These are phyloP conservation scores for Sechiopsis laciniata DNA, from an alignment of 306 rosid species.

Conservation along the genomic window DNA sequence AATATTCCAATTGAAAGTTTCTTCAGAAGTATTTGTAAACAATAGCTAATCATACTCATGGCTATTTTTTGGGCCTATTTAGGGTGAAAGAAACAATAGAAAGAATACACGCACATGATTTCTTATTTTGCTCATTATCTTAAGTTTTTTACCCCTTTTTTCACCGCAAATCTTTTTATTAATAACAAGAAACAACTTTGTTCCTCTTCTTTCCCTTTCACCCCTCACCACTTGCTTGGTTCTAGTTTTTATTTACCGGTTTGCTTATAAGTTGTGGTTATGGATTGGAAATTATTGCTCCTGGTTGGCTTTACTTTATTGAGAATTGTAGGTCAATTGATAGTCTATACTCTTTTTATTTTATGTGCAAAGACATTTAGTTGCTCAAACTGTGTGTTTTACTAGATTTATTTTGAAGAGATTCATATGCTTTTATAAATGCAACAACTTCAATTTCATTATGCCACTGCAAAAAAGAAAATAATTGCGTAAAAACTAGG, in stretches of 20 bases:
- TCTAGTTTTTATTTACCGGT: neutral
- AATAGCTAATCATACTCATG: neutral
- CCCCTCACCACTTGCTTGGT: neutral
- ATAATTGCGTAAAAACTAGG: neutral
- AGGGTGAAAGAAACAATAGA: neutral
- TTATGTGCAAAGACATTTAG: neutral
- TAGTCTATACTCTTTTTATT: neutral
- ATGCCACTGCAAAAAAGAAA: neutral
- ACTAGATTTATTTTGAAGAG: constrained; percentile 5
- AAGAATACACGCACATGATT: neutral
- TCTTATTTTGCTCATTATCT: neutral
- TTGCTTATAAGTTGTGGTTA: neutral
- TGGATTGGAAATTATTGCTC: neutral
- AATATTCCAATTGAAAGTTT: constrained; percentile 2
- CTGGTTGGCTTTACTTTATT: neutral
- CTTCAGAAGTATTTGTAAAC: neutral
- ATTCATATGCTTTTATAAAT: neutral
- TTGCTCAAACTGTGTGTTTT: neutral
- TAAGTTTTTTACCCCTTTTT: neutral
- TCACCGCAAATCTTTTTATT: neutral
- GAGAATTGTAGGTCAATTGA: neutral
- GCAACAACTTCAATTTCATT: neutral
- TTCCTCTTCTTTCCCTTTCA: neutral
- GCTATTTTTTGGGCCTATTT: neutral
- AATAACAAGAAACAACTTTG: neutral